A percentile compares a stretch with the other conserved stretches of the same genome.
Conservation (phyloP, 345 rosid genomes). For the Linum usitatissimum region DNA sequence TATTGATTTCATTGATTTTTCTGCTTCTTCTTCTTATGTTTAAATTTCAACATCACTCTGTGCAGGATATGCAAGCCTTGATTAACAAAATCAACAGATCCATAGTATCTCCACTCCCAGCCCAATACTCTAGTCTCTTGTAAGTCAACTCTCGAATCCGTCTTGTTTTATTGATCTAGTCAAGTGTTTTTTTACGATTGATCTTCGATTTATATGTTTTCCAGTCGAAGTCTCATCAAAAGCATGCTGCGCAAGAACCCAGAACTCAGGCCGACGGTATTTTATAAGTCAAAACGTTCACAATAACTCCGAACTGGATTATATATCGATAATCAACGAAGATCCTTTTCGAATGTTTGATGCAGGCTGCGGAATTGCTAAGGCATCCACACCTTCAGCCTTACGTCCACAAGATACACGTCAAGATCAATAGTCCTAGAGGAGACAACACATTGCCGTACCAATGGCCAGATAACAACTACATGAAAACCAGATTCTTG, state of each 20-base stretch:
- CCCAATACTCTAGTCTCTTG: slow-evolving; percentile 88
- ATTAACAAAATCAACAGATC: slow-evolving; percentile 95
- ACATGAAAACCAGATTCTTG: slow-evolving; percentile 47
- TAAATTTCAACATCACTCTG: background rate
- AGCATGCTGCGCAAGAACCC: slow-evolving; percentile 99
- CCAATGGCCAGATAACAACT: slow-evolving; percentile 53
- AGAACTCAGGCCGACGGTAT: slow-evolving; percentile 90
- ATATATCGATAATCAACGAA: background rate
- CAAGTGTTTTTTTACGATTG: slow-evolving; percentile 11
- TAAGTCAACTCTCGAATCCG: slow-evolving; percentile 24
- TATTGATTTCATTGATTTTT: background rate
- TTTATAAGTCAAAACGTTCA: slow-evolving; percentile 15
- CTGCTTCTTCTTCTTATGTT: background rate
- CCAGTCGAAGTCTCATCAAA: slow-evolving; percentile 83
- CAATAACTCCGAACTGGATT: background rate
- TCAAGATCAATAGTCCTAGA: slow-evolving; percentile 68
- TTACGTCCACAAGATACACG: slow-evolving; percentile 58
- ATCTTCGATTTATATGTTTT: slow-evolving; percentile 13
- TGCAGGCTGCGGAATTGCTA: slow-evolving; percentile 88
- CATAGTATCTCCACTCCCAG: slow-evolving; percentile 92
- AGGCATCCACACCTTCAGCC: slow-evolving; percentile 69
- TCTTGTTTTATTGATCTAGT: background rate
- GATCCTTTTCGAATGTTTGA: background rate
- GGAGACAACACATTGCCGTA: slow-evolving; percentile 37
- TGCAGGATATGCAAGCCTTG: slow-evolving; percentile 97